Evolutionary conservation across 345 rosid species (phyloP).

Genomic region (Pistacia vera): DNA sequence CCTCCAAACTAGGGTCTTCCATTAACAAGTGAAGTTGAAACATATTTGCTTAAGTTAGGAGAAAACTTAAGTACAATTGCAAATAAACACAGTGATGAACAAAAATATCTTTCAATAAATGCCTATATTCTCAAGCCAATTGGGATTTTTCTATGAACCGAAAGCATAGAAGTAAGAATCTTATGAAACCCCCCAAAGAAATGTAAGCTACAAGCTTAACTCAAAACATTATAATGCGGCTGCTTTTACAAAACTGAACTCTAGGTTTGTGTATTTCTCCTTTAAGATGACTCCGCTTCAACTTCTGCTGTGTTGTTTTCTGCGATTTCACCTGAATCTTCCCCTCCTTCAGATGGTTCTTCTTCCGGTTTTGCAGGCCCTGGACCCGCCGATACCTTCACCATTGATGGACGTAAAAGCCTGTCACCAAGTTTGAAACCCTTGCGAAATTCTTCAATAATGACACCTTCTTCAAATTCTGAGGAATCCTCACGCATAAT

Average conservation of each 20-base stretch:
- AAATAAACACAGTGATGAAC: not conserved
- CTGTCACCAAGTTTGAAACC: slow-evolving; percentile 86
- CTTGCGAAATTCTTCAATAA: slow-evolving; percentile 83
- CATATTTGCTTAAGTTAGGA: too few relatives aligned
- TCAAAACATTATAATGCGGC: not conserved
- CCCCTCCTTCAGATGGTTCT: slow-evolving; percentile 40
- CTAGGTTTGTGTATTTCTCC: slow-evolving; percentile 10
- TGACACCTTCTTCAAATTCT: slow-evolving; percentile 77
- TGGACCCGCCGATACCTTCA: slow-evolving; percentile 97
- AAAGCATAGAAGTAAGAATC: not conserved
- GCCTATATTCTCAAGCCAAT: slow-evolving; percentile 2
- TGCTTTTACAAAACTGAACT: slow-evolving; percentile 49
- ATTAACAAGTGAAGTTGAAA: too few relatives aligned
- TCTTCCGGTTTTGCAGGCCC: slow-evolving; percentile 69
- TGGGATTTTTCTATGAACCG: slow-evolving; percentile 3
- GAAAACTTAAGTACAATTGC: not conserved
- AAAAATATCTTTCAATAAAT: not conserved
- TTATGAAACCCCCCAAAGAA: slow-evolving; percentile 17
- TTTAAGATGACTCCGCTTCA: slow-evolving; percentile 47
- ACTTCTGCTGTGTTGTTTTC: slow-evolving; percentile 22
- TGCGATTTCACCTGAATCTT: slow-evolving; percentile 9
- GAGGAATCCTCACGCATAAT: slow-evolving; percentile 87
- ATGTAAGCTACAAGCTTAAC: slow-evolving; percentile 1
- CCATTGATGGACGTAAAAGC: slow-evolving; percentile 95
- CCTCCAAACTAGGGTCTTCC: not conserved